Base-by-base conservation (phyloP, 1,284 basidiomycete genomes). In the Rhodotorula mucilaginosa region DNA sequence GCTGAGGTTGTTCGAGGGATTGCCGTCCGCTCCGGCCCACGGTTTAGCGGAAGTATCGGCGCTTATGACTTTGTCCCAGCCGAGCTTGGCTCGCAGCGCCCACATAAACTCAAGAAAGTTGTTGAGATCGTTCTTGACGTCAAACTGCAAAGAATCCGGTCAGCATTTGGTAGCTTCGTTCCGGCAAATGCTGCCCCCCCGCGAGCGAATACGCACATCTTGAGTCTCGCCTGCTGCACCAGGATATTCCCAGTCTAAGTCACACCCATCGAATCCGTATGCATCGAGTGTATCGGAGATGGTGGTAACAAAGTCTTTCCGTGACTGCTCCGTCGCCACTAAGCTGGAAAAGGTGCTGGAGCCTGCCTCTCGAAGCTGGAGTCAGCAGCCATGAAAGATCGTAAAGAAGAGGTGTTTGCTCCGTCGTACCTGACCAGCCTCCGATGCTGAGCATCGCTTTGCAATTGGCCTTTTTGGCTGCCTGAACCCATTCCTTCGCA, bases 181-280 rank as follows among this genome's bases (percentile, higher is more conserved):
- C 12, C 39, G 39, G 39, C 39, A 13, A 10, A 44, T 2, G 10
- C 3, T 8, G 21, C 7, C 13, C 23, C 23, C 16, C 23, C 12
- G n/a, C 12, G 15, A 13, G 3, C 4, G 8, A 3, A 13, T 1
- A 7, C 19, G 15, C 15, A 34, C 54, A 26, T 71, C 67, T 7
- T 68, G 18, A 2, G 67, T 65, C 0, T 47, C 58, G 0, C 72
- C 72, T 1, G 68, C 66, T 10, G 29, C 26, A 12, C 65, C 65
- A 0, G 72, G 72, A 29, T 73, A 73, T 23, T 73, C 72, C 72
- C 72, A 70, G 31, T 73, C 72, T 26, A 72, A 57, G 44, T 61
- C 47, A 3, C 26, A n/a, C 5, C n/a, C 46, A 26, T 19, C 47
- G 26, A 15, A 7, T 6, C 21, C 47, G 6, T 5, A 26, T 12